phyloP scores from a whole-genome alignment of 768 basidiomycete species.

The Tulasnella sp. region DNA sequence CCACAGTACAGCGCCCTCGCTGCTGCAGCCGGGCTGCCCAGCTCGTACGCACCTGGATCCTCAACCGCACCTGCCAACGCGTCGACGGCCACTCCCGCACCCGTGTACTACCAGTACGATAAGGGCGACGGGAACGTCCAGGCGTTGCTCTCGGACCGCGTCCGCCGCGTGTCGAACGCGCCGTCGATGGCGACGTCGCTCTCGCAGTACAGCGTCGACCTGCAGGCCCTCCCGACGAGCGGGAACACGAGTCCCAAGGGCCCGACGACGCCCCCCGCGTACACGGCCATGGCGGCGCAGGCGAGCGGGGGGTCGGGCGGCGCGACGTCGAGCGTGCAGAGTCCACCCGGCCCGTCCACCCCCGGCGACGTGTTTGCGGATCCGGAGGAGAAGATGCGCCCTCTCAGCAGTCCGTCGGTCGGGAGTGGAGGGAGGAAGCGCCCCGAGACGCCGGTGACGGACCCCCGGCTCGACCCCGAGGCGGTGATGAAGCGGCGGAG shows the following conservation, averaged over 20 bases:
- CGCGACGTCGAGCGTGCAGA: background rate
- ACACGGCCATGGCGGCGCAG: background rate
- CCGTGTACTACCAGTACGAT: background rate
- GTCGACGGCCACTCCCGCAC: background rate
- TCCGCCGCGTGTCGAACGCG: background rate
- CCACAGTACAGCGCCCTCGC: background rate
- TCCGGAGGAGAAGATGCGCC: background rate
- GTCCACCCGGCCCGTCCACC: background rate
- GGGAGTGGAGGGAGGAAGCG: background rate
- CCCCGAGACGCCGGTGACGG: conserved; percentile 3
- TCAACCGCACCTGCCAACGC: no score
- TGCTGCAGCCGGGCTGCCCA: background rate
- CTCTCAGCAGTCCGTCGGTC: background rate
- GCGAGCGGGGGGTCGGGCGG: background rate
- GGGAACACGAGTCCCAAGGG: no score
- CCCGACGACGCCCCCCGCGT: background rate
- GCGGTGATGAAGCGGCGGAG: conserved; percentile 4
- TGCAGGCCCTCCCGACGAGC: background rate
- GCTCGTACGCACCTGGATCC: background rate
- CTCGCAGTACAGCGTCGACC: conserved; percentile 8
- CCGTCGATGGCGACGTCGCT: conserved; percentile 7
- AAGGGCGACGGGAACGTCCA: background rate
- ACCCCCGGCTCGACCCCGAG: conserved; percentile 9
- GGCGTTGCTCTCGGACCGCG: background rate
- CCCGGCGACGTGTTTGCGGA: background rate